Conservation (phyloP, 2,329 filamentous ascomycete genomes). For the Colletotrichum kahawae region DNA sequence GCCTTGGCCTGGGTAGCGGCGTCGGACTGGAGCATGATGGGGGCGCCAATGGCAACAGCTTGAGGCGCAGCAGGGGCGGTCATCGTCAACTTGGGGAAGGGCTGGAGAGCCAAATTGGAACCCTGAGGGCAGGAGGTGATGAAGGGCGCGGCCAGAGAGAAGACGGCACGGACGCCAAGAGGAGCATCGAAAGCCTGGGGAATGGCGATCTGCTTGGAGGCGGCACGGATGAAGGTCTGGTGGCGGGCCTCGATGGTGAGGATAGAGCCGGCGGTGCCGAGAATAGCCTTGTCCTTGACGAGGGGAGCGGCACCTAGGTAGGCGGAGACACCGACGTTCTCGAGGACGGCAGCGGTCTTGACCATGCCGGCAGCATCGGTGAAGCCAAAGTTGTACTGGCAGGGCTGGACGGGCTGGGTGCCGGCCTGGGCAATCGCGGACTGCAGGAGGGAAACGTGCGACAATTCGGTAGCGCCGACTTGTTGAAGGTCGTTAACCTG, state of each 20-base stretch:
- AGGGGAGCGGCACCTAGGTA: constrained; percentile 75
- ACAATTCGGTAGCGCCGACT: constrained; percentile 24
- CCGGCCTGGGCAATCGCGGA: constrained; percentile 66
- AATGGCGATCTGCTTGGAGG: constrained; percentile 61
- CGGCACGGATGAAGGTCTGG: constrained; percentile 73
- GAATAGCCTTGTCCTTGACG: constrained; percentile 62
- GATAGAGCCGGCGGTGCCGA: constrained; percentile 72
- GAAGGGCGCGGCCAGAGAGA: constrained; percentile 76
- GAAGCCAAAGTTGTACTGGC: constrained; percentile 75
- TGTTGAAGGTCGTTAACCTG: constrained; percentile 53
- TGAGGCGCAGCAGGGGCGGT: constrained; percentile 51
- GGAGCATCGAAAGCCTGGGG: constrained; percentile 74
- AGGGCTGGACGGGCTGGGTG: constrained; percentile 69
- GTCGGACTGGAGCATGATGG: constrained; percentile 54
- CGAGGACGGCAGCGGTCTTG: constrained; percentile 70
- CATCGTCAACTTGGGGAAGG: constrained; percentile 64
- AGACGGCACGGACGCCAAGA: constrained; percentile 71
- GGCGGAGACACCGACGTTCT: constrained; percentile 76
- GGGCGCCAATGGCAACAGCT: constrained; percentile 43
- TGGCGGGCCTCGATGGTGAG: constrained; percentile 77
- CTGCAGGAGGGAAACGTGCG: constrained; percentile 65
- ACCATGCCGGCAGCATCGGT: constrained; percentile 72
- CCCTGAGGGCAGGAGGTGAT: constrained; percentile 72
- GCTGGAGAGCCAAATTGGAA: constrained; percentile 65
- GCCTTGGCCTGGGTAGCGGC: constrained; percentile 57